Evolutionary conservation across 2,329 filamentous ascomycete genomes (phyloP), one percentile per base, ranked within the genome.

Genomic region (Fusarium burgessii): DNA sequence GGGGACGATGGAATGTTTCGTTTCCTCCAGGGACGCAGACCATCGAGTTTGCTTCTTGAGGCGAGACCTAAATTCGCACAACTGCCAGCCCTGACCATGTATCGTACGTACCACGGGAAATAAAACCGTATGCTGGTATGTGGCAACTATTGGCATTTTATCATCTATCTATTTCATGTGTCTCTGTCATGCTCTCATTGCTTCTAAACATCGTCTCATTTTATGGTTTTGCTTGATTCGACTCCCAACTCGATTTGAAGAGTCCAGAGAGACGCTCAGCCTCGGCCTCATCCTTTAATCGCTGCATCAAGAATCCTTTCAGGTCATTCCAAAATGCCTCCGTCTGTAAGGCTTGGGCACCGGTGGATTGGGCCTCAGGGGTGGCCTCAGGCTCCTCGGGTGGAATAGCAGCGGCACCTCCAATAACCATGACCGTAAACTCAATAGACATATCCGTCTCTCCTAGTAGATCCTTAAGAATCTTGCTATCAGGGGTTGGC

Each of bases 291-390:
- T 97, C 92, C 80, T 92, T 90, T 75, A 97, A 82, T 78, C 93
- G 88, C 83, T 95, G 92, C 77, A 90, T 83, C 79, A 99, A 79
- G 80, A 95, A 98, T 0, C 88, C 92, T 77, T 90, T 90, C 70
- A 99, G 81, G 83, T 98, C 96, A 12, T 82, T 82, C 96, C 96
- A 99, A 78, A 99, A 99, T 59, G 87, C 90, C 10, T 91, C 88
- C 15, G 89, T 91, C 77, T 88, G 83, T 70, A 97, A 78, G 23
- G 92, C 86, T 32, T 88, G 87, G 36, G 87, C 88, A 72, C 87
- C 89, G n/a, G 84, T 71, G 11, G 76, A 60, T 47, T 66, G 58
- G 6, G 59, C 63, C 17, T 74, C 66, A 6, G 72, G 70, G 18
- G 69, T 52, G 36, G 79, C 83, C 51, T 82, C 76, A n/a, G 74